Evolutionary conservation across 176 grass and related monocot genomes (phyloP).

Genomic region (Juncus inflexus): DNA sequence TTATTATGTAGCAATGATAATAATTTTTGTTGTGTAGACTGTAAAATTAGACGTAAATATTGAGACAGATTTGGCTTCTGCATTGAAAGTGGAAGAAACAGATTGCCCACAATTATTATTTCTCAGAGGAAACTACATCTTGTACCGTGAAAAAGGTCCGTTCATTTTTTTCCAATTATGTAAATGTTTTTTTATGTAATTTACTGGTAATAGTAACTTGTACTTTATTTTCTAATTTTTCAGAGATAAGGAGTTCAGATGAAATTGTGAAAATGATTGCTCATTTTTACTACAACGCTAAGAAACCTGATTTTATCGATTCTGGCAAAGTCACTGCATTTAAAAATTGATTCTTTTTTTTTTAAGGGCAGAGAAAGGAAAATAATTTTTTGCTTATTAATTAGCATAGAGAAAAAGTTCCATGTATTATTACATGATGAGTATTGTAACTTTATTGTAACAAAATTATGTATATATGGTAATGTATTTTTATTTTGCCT

Average conservation of each 20-base stretch:
- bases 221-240: constrained; percentile 8
- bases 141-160: constrained; percentile 90
- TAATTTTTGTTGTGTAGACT: constrained; percentile 52
- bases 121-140: constrained; percentile 76
- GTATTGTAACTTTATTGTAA: too few species aligned
- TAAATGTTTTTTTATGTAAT: neutral
- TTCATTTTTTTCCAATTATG: constrained; percentile 1
- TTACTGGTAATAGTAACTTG: neutral
- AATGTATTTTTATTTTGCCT: too few species aligned
- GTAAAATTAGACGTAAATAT: constrained; percentile 93
- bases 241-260: constrained; percentile 66
- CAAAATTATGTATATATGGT: too few species aligned
- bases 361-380: neutral
- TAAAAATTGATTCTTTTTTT: constrained; percentile 6
- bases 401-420: too few species aligned
- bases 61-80: constrained; percentile 74
- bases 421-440: too few species aligned
- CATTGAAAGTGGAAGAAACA: constrained; percentile 69
- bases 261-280: constrained; percentile 64
- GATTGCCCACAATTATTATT: constrained; percentile 81
- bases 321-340: constrained; percentile 39
- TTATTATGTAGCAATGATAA: constrained; percentile 3
- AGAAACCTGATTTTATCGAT: constrained; percentile 72
- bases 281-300: constrained; percentile 96
- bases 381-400: too few species aligned